Evolutionary conservation across 2,329 filamentous ascomycete genomes (phyloP), one percentile per base, ranked within the genome.

Genomic region (Lachnellula hyalina): DNA sequence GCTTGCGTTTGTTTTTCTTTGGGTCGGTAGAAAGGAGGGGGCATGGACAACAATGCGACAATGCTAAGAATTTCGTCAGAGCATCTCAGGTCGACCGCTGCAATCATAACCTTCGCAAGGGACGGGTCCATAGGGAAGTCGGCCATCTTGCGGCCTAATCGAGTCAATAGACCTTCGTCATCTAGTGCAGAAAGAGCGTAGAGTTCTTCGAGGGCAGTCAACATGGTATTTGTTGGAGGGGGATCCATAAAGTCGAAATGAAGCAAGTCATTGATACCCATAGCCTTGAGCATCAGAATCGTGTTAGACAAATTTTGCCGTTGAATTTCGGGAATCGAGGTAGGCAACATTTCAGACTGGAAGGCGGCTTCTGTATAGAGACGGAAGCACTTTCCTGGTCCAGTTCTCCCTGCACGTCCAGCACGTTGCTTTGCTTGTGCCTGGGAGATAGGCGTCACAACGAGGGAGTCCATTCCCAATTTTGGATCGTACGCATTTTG

Each of bases 181-280:
- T 99, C 94, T 0, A 99, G 78, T 0, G 93, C 93, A 3, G 87
- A 90, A 11, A 99, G 77, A 0, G 91, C 90, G 67, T 99, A 99
- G 0, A 99, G 78, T 69, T 97, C 94, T 73, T 99, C 95, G 3
- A 99, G 77, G 0, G 94, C 94, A 49, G 91, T 96, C 60, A 99
- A 81, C 90, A 97, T 96, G 12, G 94, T 97, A 67, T 97, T 96
- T 32, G 94, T 94, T 0, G 94, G 94, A 0, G 94, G 94, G 0
- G 94, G 92, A 66, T 99, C 94, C 93, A 99, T 97, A 66, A 99
- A 99, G 73, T 97, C 93, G 67, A 99, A 99, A 68, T 96, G 91
- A 12, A 99, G 79, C 1, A 99, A 77, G 68, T 99, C 94, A 68
- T 99, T 97, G 72, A 99, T 97, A 3, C 95, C 94, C 91, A 99